Base-by-base conservation (phyloP, 257 asterid species). In the Hygrophila difformis region DNA sequence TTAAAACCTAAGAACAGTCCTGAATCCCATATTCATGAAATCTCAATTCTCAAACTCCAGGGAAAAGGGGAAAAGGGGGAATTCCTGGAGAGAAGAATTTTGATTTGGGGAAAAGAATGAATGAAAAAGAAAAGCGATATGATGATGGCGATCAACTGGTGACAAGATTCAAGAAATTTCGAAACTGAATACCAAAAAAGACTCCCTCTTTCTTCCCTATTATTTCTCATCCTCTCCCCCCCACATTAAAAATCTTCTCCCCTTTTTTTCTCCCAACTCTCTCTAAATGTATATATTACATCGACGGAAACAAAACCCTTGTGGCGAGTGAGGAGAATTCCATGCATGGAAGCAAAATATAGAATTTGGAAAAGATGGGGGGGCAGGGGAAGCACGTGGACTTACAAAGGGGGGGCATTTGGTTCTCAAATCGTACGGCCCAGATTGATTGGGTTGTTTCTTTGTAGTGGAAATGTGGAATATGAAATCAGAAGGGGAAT, bases 331-430 rank as follows among this genome's bases (percentile, higher is more conserved):
- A 75, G 82, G 29, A 24, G 7, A 78, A 69, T 72, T 74, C 79
- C 94, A 84, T 84, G 93, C 94, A 84, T 73, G 85, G 71, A 72
- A 73, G 75, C 75, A 68, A 67, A 63, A 56, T 24, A 60, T 54
- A 57, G n/a, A n/a, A n/a, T n/a, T n/a, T n/a, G 14, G 44, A 26
- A 60, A 26, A 49, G 40, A 37, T 64, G 12, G 1, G 35, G 21
- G 51, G 44, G 53, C 36, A 57, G 28, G 35, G 43, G 54, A 44
- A 20, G 9, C 79, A 81, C 87, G 93, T 81, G 93, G 75, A 40
- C 56, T 60, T 45, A 42, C 23, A 51, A 51, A 64, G 67, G 72
- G 57, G 33, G 29, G 61, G 57, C 62, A 74, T 61, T 70, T 7
- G 29, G 3, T 24, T 55, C 46, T 54, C 20, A 55, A 19, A 59